Base-by-base conservation (phyloP, 2,329 filamentous ascomycete species). In the Pseudogymnoascus pannorum region DNA sequence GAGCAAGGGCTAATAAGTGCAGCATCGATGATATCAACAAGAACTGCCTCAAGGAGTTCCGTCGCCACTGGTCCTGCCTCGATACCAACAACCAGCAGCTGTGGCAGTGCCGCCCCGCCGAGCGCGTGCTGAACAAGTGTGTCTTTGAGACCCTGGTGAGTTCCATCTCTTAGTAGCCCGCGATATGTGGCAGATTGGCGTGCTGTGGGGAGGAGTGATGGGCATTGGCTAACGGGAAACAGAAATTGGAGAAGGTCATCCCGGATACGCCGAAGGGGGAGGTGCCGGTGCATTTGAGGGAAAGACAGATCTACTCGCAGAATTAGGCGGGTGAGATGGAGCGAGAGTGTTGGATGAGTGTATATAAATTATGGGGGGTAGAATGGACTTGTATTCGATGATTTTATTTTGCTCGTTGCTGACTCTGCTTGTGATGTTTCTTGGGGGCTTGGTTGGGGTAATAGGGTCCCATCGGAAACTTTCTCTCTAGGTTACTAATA, bases 51-150 rank as follows among this genome's bases (percentile, higher is more conserved):
- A 82, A 87, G 65, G 84, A 96, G 77, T 99, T 99, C 82, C 87
- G 91, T 70, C 84, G 85, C 72, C 94, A 99, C 79, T 99, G 92
- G 92, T 82, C 91, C 71, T 99, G 94, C 73, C 83, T 99, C 62
- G 94, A 99, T 73, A 88, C 96, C 79, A 92, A 95, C 80, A 99
- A 99, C 81, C 94, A 99, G 73, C 91, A 96, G 77, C 80, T 97
- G 63, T 99, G 91, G 89, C 91, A 97, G 73, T 99, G 94, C 80
- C 86, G 94, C 70, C 87, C 86, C 71, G 81, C 84, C 66, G 94
- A 99, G 81, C 87, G 91, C 84, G 87, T 87, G 73, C 80, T 99
- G 71, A 99, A 97, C 82, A 88, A 87, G 78, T 99, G 94, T 77
- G 92, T 97, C 57, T 97, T 89, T 73, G 88, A 97, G 68, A 97